Evolutionary conservation across 768 basidiomycete genomes (phyloP).

Genomic region (Coprinopsis marcescibilis): DNA sequence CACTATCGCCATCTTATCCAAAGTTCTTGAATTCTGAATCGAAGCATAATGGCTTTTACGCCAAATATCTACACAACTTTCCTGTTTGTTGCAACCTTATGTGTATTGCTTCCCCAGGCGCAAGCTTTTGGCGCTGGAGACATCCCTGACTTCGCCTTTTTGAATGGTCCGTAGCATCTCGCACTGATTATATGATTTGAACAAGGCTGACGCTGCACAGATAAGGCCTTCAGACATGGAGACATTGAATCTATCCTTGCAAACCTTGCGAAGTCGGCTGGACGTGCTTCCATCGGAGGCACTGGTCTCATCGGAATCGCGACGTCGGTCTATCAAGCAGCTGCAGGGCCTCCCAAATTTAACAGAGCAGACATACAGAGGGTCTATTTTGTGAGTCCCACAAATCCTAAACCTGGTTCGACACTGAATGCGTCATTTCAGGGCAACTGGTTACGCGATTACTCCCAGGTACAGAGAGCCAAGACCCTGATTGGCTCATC

Average conservation of each 20-base stretch:
- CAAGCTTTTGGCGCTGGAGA: conserved; percentile 61
- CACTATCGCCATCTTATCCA: conserved; percentile 7
- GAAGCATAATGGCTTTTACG: conserved; percentile 22
- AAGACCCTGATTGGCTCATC: background rate
- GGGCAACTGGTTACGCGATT: conserved; percentile 71
- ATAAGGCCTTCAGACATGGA: conserved; percentile 72
- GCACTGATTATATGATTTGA: conserved; percentile 4
- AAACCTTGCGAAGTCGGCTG: conserved; percentile 51
- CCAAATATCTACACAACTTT: conserved; percentile 25
- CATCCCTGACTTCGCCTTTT: conserved; percentile 66
- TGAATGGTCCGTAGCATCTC: conserved; percentile 39
- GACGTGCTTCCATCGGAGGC: conserved; percentile 34
- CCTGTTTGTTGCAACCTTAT: conserved; percentile 27
- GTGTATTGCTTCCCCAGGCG: conserved; percentile 39
- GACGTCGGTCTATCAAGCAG: conserved; percentile 36
- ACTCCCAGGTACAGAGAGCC: conserved; percentile 43
- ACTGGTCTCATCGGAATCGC: conserved; percentile 49
- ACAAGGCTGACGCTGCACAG: conserved; percentile 22
- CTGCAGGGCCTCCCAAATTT: conserved; percentile 53
- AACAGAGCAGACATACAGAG: conserved; percentile 59
- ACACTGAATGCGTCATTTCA: conserved; percentile 14
- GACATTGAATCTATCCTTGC: conserved; percentile 69
- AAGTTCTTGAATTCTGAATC: conserved; percentile 6
- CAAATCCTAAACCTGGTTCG: background rate
- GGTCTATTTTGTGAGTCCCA: conserved; percentile 51